These are phyloP conservation scores for Aegilops bicornis DNA, from an alignment of 176 grass and related monocot species.

Conservation along the genomic window DNA sequence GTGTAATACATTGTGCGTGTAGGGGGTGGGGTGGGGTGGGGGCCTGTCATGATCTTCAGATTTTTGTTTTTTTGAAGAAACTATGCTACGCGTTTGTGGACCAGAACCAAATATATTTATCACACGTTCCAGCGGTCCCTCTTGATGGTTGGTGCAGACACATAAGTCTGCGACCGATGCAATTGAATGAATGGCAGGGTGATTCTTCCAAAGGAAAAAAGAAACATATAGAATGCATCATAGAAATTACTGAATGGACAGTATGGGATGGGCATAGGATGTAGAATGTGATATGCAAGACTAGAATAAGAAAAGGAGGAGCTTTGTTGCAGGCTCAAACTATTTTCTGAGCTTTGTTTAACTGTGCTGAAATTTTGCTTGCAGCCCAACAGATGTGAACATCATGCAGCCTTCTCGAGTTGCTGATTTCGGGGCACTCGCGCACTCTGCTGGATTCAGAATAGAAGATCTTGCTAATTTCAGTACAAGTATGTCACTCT, in stretches of 20 bases:
- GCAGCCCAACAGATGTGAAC: slow-evolving; percentile 52
- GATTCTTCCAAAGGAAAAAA: slow-evolving; percentile 1
- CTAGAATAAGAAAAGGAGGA: neutral
- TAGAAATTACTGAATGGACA: neutral
- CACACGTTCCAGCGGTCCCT: slow-evolving; percentile 9
- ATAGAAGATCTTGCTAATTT: slow-evolving; percentile 65
- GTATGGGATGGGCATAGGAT: neutral
- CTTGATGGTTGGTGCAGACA: neutral
- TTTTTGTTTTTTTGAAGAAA: slow-evolving; percentile 2
- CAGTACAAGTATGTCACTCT: slow-evolving; percentile 52
- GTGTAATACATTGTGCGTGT: neutral
- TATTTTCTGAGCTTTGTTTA: slow-evolving; percentile 12
- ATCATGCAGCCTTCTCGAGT: slow-evolving; percentile 60
- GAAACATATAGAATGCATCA: no score
- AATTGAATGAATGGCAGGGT: slow-evolving; percentile 16
- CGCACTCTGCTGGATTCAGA: slow-evolving; percentile 57
- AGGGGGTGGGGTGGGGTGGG: no score
- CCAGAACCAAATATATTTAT: slow-evolving; percentile 14
- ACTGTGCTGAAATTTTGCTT: slow-evolving; percentile 4
- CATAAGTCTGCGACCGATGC: neutral
- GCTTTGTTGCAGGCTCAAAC: neutral
- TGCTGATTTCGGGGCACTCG: slow-evolving; percentile 56
- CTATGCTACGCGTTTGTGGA: neutral
- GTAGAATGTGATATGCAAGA: neutral
- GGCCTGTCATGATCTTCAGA: neutral